Conservation (phyloP, 2,329 filamentous ascomycete species). For the Fusarium temperatum region DNA sequence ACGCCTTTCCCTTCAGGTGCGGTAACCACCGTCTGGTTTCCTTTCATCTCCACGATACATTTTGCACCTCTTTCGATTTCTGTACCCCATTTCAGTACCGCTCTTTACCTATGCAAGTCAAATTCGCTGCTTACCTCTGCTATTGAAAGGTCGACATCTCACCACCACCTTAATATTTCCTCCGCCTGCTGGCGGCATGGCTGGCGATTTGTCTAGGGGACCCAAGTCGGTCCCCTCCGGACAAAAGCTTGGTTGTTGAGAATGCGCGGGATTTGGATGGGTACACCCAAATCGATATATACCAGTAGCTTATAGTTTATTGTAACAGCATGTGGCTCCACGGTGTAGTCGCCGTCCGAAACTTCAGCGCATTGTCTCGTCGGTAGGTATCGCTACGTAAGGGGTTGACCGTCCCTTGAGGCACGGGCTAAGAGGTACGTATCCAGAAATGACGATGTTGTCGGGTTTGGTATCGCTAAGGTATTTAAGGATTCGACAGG, state of each 20-base stretch:
- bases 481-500: background rate
- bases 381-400: conserved; percentile 17
- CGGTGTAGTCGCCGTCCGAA: conserved; percentile 32
- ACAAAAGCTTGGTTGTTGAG: conserved; percentile 32
- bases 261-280: conserved; percentile 41
- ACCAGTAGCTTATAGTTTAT: conserved; percentile 21
- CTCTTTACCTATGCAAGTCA: background rate
- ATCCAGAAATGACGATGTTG: conserved; percentile 42
- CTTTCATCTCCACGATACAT: conserved; percentile 98
- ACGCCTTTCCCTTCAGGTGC: conserved; percentile 75
- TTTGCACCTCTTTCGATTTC: conserved; percentile 90
- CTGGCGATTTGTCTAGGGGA: conserved; percentile 47
- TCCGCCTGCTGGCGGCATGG: conserved; percentile 69
- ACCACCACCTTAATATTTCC: conserved; percentile 99
- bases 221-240: conserved; percentile 48
- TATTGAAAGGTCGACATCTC: conserved; percentile 93
- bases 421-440: conserved; percentile 25
- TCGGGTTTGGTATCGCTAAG: conserved; percentile 17
- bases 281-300: conserved; percentile 1
- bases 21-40: conserved; percentile 84
- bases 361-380: conserved; percentile 40
- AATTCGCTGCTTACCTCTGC: conserved; percentile 72
- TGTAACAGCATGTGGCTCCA: conserved; percentile 25
- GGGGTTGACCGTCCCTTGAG: conserved; percentile 26
- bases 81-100: conserved; percentile 50